Evolutionary conservation across 257 asterid species (phyloP).

Genomic region (Knoxia roxburghii): DNA sequence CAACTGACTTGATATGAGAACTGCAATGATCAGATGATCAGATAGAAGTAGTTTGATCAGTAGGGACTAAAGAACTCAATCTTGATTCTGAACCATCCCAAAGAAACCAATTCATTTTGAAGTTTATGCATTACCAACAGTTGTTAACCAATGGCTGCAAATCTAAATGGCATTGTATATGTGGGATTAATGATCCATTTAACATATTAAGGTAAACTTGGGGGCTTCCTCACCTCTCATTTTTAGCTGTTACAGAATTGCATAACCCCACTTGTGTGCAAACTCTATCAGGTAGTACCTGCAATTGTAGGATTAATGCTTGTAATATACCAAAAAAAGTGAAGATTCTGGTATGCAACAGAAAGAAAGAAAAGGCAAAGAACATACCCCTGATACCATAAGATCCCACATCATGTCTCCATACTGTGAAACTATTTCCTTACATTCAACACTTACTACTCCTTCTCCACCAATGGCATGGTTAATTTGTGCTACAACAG

Average conservation of each 20-base stretch:
- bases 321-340: not conserved
- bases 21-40: constrained; percentile 36
- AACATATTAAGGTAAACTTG: not conserved
- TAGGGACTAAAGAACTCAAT: not conserved
- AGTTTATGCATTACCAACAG: not conserved
- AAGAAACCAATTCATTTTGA: not conserved
- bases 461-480: constrained; percentile 95
- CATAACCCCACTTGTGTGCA: constrained; percentile 76
- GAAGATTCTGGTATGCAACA: not conserved
- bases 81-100: not conserved
- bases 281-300: constrained; percentile 69
- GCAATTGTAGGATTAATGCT: constrained; percentile 13
- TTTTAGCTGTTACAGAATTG: constrained; percentile 38
- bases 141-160: not conserved
- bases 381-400: constrained; percentile 58
- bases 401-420: constrained; percentile 92
- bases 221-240: constrained; percentile 43
- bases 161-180: not conserved
- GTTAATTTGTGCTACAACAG: constrained; percentile 74
- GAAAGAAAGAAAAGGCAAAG: not conserved
- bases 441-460: constrained; percentile 78
- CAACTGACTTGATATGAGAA: constrained; percentile 73
- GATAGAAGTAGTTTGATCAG: not conserved
- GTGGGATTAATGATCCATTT: too few relatives aligned
- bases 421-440: constrained; percentile 57